Percentiles rank a stretch among this genome's conserved stretches.
phyloP scores from a whole-genome alignment of 495 filamentous ascomycete species.

The Haplographium delicatum region DNA sequence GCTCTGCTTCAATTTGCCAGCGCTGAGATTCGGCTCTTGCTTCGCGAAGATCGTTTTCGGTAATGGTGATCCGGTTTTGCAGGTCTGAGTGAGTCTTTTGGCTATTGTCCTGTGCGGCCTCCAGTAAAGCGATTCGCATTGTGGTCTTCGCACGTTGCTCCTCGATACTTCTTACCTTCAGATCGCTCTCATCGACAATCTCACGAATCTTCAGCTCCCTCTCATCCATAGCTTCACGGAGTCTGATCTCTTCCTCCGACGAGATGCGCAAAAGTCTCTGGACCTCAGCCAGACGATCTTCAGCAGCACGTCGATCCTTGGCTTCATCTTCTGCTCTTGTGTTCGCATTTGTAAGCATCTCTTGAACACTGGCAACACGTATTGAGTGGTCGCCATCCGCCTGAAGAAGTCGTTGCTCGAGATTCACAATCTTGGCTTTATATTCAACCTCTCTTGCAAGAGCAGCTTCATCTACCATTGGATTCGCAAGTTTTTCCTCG shows the following conservation, averaged over 20 bases:
- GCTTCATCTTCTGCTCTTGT: conserved; percentile 56
- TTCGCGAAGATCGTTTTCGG: conserved; percentile 44
- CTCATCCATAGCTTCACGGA: conserved; percentile 64
- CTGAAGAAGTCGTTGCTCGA: conserved; percentile 37
- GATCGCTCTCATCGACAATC: conserved; percentile 22
- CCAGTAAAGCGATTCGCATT: conserved; percentile 57
- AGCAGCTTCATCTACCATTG: conserved; percentile 30
- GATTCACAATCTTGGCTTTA: conserved; percentile 27
- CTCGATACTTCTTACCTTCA: conserved; percentile 32
- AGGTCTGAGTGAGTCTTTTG: conserved; percentile 62
- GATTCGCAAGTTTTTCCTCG: conserved; percentile 38
- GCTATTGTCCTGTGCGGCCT: conserved; percentile 57
- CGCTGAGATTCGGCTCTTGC: conserved; percentile 41
- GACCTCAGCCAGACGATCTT: conserved; percentile 67
- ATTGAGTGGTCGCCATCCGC: conserved; percentile 33
- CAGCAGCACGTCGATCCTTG: conserved; percentile 57
- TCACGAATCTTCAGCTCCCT: conserved; percentile 22
- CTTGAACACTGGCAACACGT: conserved; percentile 35
- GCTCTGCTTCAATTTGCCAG: conserved; percentile 41
- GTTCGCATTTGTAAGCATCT: conserved; percentile 42
- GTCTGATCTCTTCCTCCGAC: conserved; percentile 64
- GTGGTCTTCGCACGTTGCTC: conserved; percentile 42
- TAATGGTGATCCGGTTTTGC: conserved; percentile 41
- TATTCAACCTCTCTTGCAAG: conserved; percentile 23
- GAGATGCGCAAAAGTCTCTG: conserved; percentile 62